Base-by-base conservation (phyloP, 2,329 filamentous ascomycete genomes). In the Sporothrix variecibatus region DNA sequence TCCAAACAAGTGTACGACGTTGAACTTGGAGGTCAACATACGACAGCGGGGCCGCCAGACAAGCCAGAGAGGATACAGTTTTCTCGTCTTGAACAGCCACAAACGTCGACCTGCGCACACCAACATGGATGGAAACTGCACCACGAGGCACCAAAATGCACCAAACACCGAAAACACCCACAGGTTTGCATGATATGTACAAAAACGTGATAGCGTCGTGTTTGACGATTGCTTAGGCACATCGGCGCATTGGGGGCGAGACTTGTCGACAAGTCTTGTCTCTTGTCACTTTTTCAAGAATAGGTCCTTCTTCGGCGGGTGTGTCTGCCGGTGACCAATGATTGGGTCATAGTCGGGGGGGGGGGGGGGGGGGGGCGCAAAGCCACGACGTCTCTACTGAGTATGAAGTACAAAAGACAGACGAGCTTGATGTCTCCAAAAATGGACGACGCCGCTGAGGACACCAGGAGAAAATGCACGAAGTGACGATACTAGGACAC, bases 171-270 rank as follows among this genome's bases (percentile, higher is more conserved):
- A 34, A 28, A 38, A 28, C 56, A 38, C 58, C 56, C 58, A 69
- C 46, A 6, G 20, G 7, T 40, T 34, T 34, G 67, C 67, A 56
- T 40, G 12, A 56, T 70, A 38, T 56, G 49, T 70, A 20, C 46
- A 70, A 56, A 70, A 53, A 20, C 23, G 64, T 20, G 64, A 49
- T 68, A 68, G 64, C 40, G 64, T 49, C 23, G 64, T 49, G 64
- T 68, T 49, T 68, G 40, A 49, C n/a, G 38, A 49, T 46, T 67
- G 64, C 40, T 28, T 68, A 49, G 64, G 64, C n/a, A 38, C 60
- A 65, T 65, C 60, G 60, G 64, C 43, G 64, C 26, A 17, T 49
- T 20, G 40, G 40, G 64, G 12, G n/a, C 64, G 26, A 49, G 43
- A 23, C 23, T 34, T n/a, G 5, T 15, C 17, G 1, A 23, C n/a